Conservation (phyloP, 192 early-diverging fungal genomes). For the Backusella tarrabulga region DNA sequence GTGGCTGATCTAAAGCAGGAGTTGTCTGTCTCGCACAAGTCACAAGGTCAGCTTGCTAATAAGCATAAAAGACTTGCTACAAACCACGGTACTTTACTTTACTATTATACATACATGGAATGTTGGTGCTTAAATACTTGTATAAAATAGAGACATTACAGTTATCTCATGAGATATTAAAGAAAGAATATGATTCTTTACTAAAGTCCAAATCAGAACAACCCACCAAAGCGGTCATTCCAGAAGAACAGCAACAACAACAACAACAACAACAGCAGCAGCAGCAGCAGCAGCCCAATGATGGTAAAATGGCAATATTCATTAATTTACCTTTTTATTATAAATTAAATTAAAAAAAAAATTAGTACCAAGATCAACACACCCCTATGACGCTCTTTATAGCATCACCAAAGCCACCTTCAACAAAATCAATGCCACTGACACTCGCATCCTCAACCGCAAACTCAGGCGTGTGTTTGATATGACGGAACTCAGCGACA, state of each 20-base stretch:
- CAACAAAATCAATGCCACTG: conserved; percentile 42
- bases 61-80: conserved; percentile 5
- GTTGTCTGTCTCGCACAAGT: background rate
- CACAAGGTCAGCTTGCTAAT: background rate
- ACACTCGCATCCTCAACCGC: conserved; percentile 52
- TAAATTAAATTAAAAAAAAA: background rate
- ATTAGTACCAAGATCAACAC: background rate
- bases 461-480: conserved; percentile 53
- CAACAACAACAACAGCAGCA: too few relatives aligned
- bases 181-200: conserved; percentile 5
- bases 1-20: conserved; percentile 10
- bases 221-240: background rate
- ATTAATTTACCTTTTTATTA: background rate
- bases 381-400: conserved; percentile 5
- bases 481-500: conserved; percentile 50
- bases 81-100: conserved; percentile 3
- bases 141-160: conserved; percentile 6
- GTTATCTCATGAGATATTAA: conserved; percentile 2
- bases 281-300: background rate
- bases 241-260: background rate
- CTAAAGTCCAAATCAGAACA: conserved; percentile 4
- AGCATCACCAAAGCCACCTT: background rate
- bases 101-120: background rate
- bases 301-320: background rate
- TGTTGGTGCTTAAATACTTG: background rate